Conservation (phyloP, 106 monocot species). For the Gastrodia elata region DNA sequence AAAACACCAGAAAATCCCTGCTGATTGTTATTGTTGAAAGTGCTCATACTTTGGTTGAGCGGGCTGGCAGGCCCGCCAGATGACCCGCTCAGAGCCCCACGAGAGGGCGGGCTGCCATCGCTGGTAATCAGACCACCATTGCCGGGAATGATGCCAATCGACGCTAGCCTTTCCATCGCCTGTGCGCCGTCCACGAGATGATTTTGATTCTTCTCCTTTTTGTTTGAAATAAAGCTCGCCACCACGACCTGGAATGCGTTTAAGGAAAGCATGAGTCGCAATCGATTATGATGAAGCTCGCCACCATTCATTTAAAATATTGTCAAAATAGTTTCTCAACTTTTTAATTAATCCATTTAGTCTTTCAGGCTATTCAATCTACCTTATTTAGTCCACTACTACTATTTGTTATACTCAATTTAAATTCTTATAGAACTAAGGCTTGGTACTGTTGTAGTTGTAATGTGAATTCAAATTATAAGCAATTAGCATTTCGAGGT, state of each 20-base stretch:
- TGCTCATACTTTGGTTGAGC: constrained; percentile 33
- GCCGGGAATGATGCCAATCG: constrained; percentile 1
- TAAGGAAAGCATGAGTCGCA: background rate
- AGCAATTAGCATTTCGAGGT: too few species aligned
- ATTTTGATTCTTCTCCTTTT: constrained; percentile 27
- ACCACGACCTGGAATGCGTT: constrained; percentile 45
- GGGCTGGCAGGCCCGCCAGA: constrained; percentile 66
- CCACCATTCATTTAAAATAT: background rate
- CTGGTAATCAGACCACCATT: constrained; percentile 7
- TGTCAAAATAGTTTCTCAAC: background rate
- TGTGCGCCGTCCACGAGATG: constrained; percentile 14
- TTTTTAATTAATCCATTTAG: too few species aligned
- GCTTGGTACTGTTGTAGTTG: too few species aligned
- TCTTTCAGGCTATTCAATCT: too few species aligned
- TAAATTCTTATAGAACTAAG: too few species aligned
- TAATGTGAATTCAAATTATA: too few species aligned
- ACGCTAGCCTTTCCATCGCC: constrained; percentile 18
- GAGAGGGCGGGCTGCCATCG: constrained; percentile 53
- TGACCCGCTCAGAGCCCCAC: constrained; percentile 67
- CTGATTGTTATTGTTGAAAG: constrained; percentile 26
- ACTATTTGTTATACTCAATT: too few species aligned
- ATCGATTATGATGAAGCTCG: background rate
- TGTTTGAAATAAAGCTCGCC: constrained; percentile 50
- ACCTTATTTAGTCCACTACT: too few species aligned
- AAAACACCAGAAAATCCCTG: constrained; percentile 32